Percentiles rank a stretch among this genome's conserved stretches.
These are phyloP conservation scores for Xeromyces bisporus DNA, from an alignment of 495 filamentous ascomycete species.

Conservation along the genomic window DNA sequence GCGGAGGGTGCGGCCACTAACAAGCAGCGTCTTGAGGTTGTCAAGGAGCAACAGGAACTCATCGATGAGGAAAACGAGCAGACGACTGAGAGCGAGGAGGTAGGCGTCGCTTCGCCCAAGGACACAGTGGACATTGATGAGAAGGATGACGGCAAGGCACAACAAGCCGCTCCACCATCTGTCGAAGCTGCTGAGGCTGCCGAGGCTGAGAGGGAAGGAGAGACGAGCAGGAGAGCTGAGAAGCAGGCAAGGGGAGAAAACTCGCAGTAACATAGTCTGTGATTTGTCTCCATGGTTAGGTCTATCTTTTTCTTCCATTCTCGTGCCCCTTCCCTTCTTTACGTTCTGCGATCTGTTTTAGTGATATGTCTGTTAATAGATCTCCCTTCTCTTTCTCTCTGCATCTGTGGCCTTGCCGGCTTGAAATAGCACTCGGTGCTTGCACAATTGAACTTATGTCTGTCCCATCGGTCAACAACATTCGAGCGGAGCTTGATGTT, in stretches of 20 bases:
- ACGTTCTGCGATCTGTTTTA: too few species aligned
- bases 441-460: too few species aligned
- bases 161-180: conserved; percentile 11
- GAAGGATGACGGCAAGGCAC: conserved; percentile 32
- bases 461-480: too few species aligned
- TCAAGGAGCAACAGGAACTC: conserved; percentile 96
- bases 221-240: conserved; percentile 10
- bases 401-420: too few species aligned
- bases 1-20: conserved; percentile 96
- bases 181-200: conserved; percentile 24
- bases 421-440: too few species aligned
- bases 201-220: conserved; percentile 27
- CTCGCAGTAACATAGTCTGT: conserved; percentile 6
- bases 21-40: conserved; percentile 96
- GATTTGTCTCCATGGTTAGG: not conserved
- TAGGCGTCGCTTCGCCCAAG: conserved; percentile 38
- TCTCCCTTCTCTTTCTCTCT: too few species aligned
- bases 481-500: too few species aligned
- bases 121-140: conserved; percentile 75
- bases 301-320: conserved; percentile 7
- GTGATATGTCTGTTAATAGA: too few species aligned
- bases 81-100: conserved; percentile 52
- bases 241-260: conserved; percentile 16
- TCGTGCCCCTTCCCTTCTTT: too few species aligned
- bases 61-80: conserved; percentile 96